phyloP scores from a whole-genome alignment of 371 early-diverging fungal genomes.

The Basidiobolus heterosporus region DNA sequence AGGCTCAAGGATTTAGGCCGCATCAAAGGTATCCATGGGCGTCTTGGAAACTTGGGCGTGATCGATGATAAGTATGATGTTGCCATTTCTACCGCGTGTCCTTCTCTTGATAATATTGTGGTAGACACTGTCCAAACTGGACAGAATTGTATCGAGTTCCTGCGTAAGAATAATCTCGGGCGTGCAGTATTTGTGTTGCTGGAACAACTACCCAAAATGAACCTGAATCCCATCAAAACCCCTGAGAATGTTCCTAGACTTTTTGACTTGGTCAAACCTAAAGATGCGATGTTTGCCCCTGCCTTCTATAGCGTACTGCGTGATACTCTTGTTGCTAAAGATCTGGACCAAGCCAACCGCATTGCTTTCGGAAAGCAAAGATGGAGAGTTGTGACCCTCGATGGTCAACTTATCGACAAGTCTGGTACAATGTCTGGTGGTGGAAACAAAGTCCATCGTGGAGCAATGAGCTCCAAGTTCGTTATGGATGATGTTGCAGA shows the following conservation, averaged over 20 bases:
- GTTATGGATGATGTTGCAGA: constrained; percentile 35
- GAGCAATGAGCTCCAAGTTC: constrained; percentile 75
- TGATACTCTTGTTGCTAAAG: constrained; percentile 85
- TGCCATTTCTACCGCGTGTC: constrained; percentile 89
- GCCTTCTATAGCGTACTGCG: constrained; percentile 85
- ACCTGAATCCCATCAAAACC: constrained; percentile 32
- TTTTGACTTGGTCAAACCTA: constrained; percentile 78
- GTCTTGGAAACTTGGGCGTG: constrained; percentile 90
- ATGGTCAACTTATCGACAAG: constrained; percentile 90
- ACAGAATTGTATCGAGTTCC: constrained; percentile 81
- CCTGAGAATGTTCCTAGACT: constrained; percentile 78
- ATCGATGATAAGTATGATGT: constrained; percentile 92
- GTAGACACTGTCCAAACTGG: constrained; percentile 88
- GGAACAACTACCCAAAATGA: constrained; percentile 44
- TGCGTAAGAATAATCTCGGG: constrained; percentile 75
- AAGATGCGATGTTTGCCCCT: constrained; percentile 49
- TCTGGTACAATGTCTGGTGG: constrained; percentile 98
- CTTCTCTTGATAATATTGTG: constrained; percentile 79
- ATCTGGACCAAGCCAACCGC: constrained; percentile 79
- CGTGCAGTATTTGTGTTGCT: constrained; percentile 85
- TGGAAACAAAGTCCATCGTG: constrained; percentile 48
- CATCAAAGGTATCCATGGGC: constrained; percentile 75
- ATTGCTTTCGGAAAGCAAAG: constrained; percentile 75
- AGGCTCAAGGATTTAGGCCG: constrained; percentile 62
- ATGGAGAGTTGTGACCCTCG: constrained; percentile 91